phyloP scores from a whole-genome alignment of 768 basidiomycete genomes.

The Auriscalpium microsporum region DNA sequence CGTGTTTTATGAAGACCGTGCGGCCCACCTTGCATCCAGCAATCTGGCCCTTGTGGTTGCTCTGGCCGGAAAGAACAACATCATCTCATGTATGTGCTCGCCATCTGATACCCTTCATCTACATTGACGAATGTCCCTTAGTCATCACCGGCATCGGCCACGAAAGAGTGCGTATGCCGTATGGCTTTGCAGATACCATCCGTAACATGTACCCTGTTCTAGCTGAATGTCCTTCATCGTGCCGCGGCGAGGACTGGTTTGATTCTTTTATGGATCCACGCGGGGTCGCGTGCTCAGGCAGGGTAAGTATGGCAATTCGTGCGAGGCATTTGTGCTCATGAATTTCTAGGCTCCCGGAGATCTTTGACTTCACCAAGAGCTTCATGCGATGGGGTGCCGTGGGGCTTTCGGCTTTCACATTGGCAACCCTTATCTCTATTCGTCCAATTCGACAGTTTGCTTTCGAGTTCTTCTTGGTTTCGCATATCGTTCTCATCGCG shows the following conservation, averaged over 20 bases:
- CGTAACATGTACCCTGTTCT: background rate
- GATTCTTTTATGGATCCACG: slow-evolving; percentile 38
- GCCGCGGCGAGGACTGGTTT: slow-evolving; percentile 34
- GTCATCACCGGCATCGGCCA: slow-evolving; percentile 46
- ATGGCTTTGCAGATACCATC: background rate
- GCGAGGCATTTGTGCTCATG: background rate
- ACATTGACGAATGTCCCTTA: slow-evolving; percentile 9
- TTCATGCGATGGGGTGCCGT: slow-evolving; percentile 28
- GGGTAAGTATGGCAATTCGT: slow-evolving; percentile 8
- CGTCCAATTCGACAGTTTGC: slow-evolving; percentile 30
- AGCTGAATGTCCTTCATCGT: slow-evolving; percentile 40
- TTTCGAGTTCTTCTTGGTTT: slow-evolving; percentile 34
- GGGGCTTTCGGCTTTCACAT: slow-evolving; percentile 24
- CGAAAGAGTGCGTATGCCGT: slow-evolving; percentile 31
- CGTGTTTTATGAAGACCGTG: slow-evolving; percentile 23
- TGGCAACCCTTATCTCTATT: slow-evolving; percentile 31
- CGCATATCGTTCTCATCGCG: slow-evolving; percentile 20
- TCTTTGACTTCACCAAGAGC: slow-evolving; percentile 27
- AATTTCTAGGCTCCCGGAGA: slow-evolving; percentile 23
- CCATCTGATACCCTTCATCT: background rate
- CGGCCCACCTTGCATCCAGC: slow-evolving; percentile 36
- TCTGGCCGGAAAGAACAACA: slow-evolving; percentile 49
- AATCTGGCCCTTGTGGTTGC: slow-evolving; percentile 47
- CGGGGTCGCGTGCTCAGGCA: slow-evolving; percentile 19
- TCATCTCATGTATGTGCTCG: slow-evolving; percentile 38